phyloP scores from a whole-genome alignment of 2,329 filamentous ascomycete species.

The Aspergillus carbonarius region DNA sequence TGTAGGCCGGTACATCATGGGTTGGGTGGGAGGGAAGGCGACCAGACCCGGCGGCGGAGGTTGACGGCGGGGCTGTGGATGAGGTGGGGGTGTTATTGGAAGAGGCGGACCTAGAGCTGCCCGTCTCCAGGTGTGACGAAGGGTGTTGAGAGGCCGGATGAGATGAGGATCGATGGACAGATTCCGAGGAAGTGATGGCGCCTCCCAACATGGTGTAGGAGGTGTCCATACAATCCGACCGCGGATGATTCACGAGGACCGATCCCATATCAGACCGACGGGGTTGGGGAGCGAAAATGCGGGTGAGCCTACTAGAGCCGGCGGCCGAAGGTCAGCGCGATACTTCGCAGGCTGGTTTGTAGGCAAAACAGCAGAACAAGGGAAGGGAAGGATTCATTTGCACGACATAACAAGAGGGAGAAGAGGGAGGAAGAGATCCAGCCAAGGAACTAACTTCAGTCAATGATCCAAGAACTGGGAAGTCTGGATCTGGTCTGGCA shows the following conservation, averaged over 20 bases:
- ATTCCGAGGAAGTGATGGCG: conserved; percentile 42
- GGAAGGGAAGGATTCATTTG: conserved; percentile 7
- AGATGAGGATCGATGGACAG: conserved; percentile 33
- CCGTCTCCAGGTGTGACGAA: conserved; percentile 24
- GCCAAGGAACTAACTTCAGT: background rate
- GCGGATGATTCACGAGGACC: conserved; percentile 65
- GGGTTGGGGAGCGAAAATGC: conserved; percentile 1
- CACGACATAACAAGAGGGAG: background rate
- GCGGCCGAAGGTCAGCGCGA: conserved; percentile 17
- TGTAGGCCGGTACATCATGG: conserved; percentile 39
- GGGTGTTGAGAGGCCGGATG: conserved; percentile 26
- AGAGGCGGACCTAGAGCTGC: conserved; percentile 34
- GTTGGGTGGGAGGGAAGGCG: conserved; percentile 28
- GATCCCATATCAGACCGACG: conserved; percentile 56
- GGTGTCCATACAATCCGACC: conserved; percentile 69
- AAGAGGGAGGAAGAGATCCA: background rate
- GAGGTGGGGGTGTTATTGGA: conserved; percentile 38
- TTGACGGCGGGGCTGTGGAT: conserved; percentile 36
- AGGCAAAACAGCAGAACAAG: background rate
- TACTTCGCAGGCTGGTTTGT: background rate
- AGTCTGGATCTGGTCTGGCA: conserved; percentile 4
- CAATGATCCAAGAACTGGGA: background rate
- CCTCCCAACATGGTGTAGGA: conserved; percentile 67
- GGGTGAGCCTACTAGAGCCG: conserved; percentile 12
- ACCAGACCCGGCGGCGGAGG: conserved; percentile 32